Evolutionary conservation across 306 rosid species (phyloP), one percentile per base, ranked within the genome.

Genomic region (Glycine tomentella): DNA sequence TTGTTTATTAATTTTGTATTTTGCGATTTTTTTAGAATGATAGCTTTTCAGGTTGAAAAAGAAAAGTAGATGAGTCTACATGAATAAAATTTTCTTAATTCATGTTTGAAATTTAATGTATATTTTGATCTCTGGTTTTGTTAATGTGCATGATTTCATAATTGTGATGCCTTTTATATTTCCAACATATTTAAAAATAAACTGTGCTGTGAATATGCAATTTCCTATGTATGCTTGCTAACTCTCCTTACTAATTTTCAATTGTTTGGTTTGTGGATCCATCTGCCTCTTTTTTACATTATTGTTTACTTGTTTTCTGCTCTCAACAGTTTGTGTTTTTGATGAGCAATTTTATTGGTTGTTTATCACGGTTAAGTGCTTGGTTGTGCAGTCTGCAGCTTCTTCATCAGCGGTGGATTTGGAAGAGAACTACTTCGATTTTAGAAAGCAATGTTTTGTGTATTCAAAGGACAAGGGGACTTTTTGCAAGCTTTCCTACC

Each of bases 351-450:
- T 76, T 42, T 77, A 11, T 58, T 74, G 71, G 65, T n/a, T n/a
- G n/a, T n/a, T n/a, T n/a, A n/a, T n/a, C n/a, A n/a, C n/a, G n/a
- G n/a, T n/a, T n/a, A n/a, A n/a, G n/a, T n/a, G n/a, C n/a, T n/a
- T n/a, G n/a, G n/a, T 12, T 88, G 75, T 76, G 78, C 90, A 95
- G 99, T 75, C 85, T 52, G 94, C 84, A 81, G 95, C 87, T 87
- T 85, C 97, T 80, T 87, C 90, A 50, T 85, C 87, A 42, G 17
- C 84, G 3, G 70, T 16, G 55, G 92, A 95, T 82, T 9, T 31
- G 11, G 97, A 90, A 78, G 99, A 96, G 92, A 92, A 93, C 63
- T 93, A 88, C 89, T 96, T 96, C 78, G 98, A 93, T 84, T 96
- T 96, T 87, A 89, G 98, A 87, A 93, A 96, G 87, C 99, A 93